phyloP scores from a whole-genome alignment of 345 rosid species.

The Melaleuca alternifolia region DNA sequence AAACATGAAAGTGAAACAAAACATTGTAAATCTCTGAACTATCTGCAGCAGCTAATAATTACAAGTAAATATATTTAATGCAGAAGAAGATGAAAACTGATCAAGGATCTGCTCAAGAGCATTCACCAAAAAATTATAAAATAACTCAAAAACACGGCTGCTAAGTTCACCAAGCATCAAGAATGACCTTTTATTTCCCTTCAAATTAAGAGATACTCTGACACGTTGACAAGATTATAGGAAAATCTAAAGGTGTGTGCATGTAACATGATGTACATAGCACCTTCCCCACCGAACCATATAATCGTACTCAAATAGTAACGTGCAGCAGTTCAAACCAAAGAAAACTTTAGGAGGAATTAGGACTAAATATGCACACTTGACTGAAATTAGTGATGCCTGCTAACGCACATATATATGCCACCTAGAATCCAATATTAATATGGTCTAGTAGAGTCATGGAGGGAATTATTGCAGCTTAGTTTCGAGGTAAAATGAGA shows the following conservation, averaged over 20 bases:
- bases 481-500: neutral
- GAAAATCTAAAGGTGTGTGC: neutral
- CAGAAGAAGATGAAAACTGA: neutral
- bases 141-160: neutral
- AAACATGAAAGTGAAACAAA: conserved; percentile 1
- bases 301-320: neutral
- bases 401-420: neutral
- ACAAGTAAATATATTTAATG: neutral
- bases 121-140: neutral
- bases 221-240: neutral
- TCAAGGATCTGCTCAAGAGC: neutral
- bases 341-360: neutral
- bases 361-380: neutral
- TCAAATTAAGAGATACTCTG: neutral
- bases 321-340: neutral
- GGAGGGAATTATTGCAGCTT: neutral
- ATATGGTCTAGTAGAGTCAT: neutral
- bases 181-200: neutral
- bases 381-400: neutral
- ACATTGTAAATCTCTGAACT: neutral
- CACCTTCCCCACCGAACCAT: neutral
- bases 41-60: neutral
- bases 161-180: neutral
- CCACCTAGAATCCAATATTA: neutral
- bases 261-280: neutral